Conservation (phyloP, 192 early-diverging fungal genomes). For the Rhizoclosmatium globosum region DNA sequence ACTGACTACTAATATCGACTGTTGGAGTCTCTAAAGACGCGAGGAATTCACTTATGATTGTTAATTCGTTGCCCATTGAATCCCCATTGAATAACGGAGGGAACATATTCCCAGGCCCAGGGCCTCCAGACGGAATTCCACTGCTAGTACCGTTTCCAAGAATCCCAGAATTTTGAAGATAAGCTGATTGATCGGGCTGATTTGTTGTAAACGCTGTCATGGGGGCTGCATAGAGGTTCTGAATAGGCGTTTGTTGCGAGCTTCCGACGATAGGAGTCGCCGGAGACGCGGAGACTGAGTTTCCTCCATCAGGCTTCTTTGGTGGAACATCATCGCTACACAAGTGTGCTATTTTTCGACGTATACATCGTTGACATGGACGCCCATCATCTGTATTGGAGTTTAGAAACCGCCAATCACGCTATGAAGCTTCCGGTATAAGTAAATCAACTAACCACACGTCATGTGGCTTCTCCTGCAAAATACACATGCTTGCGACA, state of each 20-base stretch:
- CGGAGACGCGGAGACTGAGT: neutral
- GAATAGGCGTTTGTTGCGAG: neutral
- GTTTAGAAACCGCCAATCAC: too few relatives aligned
- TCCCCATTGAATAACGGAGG: conserved; percentile 78
- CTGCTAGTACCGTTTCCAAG: too few relatives aligned
- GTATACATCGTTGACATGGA: conserved; percentile 95
- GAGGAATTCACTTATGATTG: conserved; percentile 71
- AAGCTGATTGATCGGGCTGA: neutral
- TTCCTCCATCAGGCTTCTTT: conserved; percentile 1
- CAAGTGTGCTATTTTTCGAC: conserved; percentile 91
- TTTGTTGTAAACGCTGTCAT: conserved; percentile 6
- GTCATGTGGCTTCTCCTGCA: conserved; percentile 97
- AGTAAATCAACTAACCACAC: conserved; percentile 62
- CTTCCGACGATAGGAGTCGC: neutral
- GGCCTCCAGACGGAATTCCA: too few relatives aligned
- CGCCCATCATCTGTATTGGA: conserved; percentile 67
- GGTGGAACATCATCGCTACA: conserved; percentile 77
- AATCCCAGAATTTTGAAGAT: too few relatives aligned
- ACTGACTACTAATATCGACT: neutral
- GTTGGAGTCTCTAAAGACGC: conserved; percentile 37
- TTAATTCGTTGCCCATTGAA: conserved; percentile 82
- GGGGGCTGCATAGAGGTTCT: neutral
- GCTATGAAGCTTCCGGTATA: too few relatives aligned
- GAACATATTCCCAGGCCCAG: conserved; percentile 32
- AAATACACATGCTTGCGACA: conserved; percentile 85